Percentiles rank a stretch among this genome's conserved stretches.
phyloP scores from a whole-genome alignment of 257 asterid genomes.

The Nicotiana obtusifolia region DNA sequence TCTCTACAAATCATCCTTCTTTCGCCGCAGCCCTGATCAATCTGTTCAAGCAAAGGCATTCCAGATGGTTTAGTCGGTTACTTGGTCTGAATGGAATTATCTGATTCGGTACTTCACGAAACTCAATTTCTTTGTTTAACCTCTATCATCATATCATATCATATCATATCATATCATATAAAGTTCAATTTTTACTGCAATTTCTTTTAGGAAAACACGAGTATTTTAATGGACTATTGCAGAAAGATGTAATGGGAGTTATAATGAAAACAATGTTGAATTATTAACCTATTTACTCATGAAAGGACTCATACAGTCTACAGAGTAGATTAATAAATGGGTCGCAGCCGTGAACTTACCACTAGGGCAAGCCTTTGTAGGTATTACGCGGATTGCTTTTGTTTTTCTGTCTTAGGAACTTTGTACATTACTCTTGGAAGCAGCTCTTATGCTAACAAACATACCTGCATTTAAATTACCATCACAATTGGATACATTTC shows the following conservation, averaged over 20 bases:
- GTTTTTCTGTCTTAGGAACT: not conserved
- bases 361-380: too few species aligned
- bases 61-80: constrained; percentile 47
- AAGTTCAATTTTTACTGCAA: not conserved
- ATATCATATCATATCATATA: not conserved
- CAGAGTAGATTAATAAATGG: too few species aligned
- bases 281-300: not conserved
- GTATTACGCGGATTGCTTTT: not conserved
- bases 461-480: not conserved
- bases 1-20: constrained; percentile 16
- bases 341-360: too few species aligned
- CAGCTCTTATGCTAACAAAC: not conserved
- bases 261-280: not conserved
- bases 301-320: too few species aligned
- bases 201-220: too few species aligned
- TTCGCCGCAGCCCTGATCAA: constrained; percentile 19
- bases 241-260: not conserved
- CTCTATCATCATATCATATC: not conserved
- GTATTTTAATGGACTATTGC: not conserved
- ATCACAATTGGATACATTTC: not conserved
- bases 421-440: not conserved
- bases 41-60: constrained; percentile 23
- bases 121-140: not conserved
- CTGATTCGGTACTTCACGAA: not conserved
- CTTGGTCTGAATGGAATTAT: not conserved